Evolutionary conservation across 2,329 filamentous ascomycete genomes (phyloP), one percentile per base, ranked within the genome.

Genomic region (Colletotrichum orbiculare): DNA sequence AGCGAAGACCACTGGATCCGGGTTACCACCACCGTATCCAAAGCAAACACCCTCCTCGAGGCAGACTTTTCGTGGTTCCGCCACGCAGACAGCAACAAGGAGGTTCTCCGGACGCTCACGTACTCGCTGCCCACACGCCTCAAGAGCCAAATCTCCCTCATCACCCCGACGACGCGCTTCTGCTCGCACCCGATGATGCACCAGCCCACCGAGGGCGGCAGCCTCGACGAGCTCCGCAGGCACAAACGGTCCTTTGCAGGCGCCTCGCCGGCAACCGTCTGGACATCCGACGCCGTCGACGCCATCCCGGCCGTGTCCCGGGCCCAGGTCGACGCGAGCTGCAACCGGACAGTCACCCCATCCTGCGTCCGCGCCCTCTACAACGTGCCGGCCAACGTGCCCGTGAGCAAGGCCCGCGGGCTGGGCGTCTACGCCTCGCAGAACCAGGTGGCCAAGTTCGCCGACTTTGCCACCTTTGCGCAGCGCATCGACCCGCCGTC

Each of bases 391-490:
- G 64, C 73, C 8, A 73, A 77, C 35, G 87, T 64, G 6, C 4
- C 12, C 13, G 43, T 54, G 33, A 64, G 61, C 90, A 12, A 11
- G 33, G 47, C 62, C 3, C 50, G 62, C 2, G 62, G 62, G 5
- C 45, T 65, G 11, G 57, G 62, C 2, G 52, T 62, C 2, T 65
- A 65, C 41, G 50, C 86, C 89, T 41, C 12, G 9, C 35, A 35
- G 12, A 3, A 83, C 63, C 79, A 87, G 75, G 82, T 84, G 43
- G 84, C 83, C 8, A 82, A 85, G 38, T 80, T 83, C 47, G 73
- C 73, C 8, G 87, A 91, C 66, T 81, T 90, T 2, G 76, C 83
- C 35, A 71, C 79, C 1, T 92, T 91, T 71, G 76, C 90, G 50
- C 59, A 78, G 11, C 75, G 76, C 17, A 90, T 85, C 71, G 83